Conservation (phyloP, 2,329 filamentous ascomycete genomes). For the Stromatinia cepivora region DNA sequence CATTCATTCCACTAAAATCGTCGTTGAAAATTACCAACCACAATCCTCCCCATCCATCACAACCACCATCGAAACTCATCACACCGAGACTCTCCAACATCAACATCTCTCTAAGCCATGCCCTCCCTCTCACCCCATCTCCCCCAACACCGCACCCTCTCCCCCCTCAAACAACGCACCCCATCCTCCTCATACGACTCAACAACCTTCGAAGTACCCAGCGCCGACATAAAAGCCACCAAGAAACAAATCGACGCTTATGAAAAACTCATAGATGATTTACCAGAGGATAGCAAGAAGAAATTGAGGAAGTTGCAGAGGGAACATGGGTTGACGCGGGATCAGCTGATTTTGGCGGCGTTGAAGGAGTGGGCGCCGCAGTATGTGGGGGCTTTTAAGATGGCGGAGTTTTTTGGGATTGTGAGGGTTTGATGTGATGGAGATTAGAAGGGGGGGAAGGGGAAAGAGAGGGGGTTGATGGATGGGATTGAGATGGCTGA, state of each 20-base stretch:
- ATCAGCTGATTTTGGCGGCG: not conserved
- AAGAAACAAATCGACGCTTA: not conserved
- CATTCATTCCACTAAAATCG: not conserved
- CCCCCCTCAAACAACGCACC: not conserved
- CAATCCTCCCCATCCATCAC: too few species aligned
- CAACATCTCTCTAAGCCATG: not conserved
- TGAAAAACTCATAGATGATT: not conserved
- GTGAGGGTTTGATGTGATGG: not conserved
- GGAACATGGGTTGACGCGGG: not conserved
- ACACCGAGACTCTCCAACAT: not conserved
- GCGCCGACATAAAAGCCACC: not conserved
- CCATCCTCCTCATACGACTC: too few species aligned
- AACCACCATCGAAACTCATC: not conserved
- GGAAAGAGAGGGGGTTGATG: not conserved
- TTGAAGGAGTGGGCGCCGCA: conserved; percentile 1
- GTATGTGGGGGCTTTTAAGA: not conserved
- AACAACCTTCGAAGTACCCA: not conserved
- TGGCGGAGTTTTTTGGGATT: conserved; percentile 7
- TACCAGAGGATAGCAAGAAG: not conserved
- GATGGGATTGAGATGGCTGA: not conserved
- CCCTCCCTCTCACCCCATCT: not conserved
- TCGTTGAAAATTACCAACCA: not conserved
- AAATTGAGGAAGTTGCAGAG: not conserved
- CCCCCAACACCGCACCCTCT: not conserved
- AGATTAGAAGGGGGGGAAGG: not conserved